Conservation (phyloP, 305 asterid species). For the Ajuga reptans region DNA sequence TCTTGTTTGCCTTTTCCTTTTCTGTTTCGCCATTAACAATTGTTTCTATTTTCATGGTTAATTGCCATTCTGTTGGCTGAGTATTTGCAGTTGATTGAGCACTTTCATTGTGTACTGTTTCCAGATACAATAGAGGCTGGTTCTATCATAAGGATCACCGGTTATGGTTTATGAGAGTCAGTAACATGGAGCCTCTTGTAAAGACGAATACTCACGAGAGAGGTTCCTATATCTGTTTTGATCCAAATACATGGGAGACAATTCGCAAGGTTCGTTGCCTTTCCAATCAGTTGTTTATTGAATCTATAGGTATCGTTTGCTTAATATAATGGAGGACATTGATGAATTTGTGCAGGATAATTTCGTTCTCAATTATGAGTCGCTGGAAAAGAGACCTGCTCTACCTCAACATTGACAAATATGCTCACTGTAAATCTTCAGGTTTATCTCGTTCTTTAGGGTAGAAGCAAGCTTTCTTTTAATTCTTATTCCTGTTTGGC, state of each 20-base stretch:
- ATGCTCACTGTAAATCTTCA: conserved; percentile 38
- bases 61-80: conserved; percentile 12
- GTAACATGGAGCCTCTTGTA: conserved; percentile 80
- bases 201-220: conserved; percentile 71
- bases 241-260: conserved; percentile 99
- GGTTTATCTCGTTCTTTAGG: conserved; percentile 34
- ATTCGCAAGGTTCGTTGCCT: conserved; percentile 66
- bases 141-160: conserved; percentile 79
- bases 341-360: conserved; percentile 64
- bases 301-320: neutral
- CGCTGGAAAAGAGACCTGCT: conserved; percentile 74
- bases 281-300: conserved; percentile 1
- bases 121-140: conserved; percentile 92
- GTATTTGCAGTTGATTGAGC: neutral
- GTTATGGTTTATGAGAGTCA: conserved; percentile 63
- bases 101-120: conserved; percentile 9
- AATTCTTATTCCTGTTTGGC: conserved; percentile 17
- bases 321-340: neutral
- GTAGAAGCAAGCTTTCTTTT: conserved; percentile 31
- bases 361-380: conserved; percentile 75
- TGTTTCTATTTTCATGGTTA: neutral
- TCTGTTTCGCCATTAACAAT: neutral
- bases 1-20: neutral
- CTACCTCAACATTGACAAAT: conserved; percentile 64
- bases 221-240: conserved; percentile 84